Conservation (phyloP, 1,284 basidiomycete genomes). For the Inonotus hispidus region DNA sequence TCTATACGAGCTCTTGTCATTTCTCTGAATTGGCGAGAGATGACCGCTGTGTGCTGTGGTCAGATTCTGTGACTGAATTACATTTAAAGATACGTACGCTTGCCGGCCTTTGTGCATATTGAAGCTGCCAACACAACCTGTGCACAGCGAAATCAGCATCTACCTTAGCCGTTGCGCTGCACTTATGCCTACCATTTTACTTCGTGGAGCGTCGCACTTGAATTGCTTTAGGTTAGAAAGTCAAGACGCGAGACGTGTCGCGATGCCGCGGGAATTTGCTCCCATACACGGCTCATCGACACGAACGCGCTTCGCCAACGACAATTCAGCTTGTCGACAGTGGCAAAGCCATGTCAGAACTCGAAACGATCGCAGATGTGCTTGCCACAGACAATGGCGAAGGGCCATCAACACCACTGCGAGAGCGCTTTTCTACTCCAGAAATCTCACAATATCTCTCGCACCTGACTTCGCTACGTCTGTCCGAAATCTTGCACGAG, state of each 20-base stretch:
- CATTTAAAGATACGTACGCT: constrained; percentile 52
- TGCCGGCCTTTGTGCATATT: constrained; percentile 91
- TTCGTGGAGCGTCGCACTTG: not conserved
- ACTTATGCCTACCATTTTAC: constrained; percentile 4
- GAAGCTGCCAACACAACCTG: constrained; percentile 91
- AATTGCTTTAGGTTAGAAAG: not conserved
- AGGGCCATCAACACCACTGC: not conserved
- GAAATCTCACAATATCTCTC: constrained; percentile 44
- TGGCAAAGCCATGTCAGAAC: not conserved
- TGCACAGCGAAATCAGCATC: not conserved
- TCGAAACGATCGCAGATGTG: constrained; percentile 13
- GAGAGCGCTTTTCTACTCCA: constrained; percentile 16
- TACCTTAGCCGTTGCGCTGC: not conserved
- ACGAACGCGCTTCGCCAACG: not conserved
- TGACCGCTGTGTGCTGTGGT: constrained; percentile 62
- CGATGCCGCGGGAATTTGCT: not conserved
- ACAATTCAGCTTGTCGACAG: too few relatives aligned
- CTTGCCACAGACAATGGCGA: constrained; percentile 7
- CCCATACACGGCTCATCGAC: not conserved
- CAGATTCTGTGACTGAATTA: not conserved
- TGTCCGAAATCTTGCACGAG: constrained; percentile 62
- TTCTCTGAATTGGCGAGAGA: constrained; percentile 95
- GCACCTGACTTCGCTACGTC: constrained; percentile 59
- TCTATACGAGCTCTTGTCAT: constrained; percentile 93
- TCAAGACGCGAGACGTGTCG: constrained; percentile 1